Conservation (phyloP, 139 green algal species). For the Penium margaritaceum region DNA sequence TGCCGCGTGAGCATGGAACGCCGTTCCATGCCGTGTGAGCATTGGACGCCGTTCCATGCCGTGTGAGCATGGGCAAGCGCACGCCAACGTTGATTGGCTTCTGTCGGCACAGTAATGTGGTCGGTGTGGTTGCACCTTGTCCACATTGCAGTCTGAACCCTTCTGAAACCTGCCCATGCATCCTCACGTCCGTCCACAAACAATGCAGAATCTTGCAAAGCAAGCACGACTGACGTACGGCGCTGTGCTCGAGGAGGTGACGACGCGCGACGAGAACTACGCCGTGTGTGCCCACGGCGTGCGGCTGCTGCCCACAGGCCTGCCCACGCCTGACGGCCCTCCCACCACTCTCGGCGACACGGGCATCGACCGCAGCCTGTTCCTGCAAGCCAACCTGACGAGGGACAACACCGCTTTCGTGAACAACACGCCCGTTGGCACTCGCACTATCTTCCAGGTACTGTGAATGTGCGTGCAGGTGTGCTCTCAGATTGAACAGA, state of each 20-base stretch:
- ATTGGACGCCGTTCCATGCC: too few relatives aligned
- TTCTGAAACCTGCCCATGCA: neutral
- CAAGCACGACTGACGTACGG: constrained; percentile 53
- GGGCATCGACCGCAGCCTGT: constrained; percentile 66
- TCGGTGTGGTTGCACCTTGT: too few relatives aligned
- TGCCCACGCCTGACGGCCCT: constrained; percentile 61
- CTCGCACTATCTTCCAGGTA: constrained; percentile 59
- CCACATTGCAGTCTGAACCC: too few relatives aligned
- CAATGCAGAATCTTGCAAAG: constrained; percentile 23
- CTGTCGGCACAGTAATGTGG: too few relatives aligned
- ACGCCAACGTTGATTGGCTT: too few relatives aligned
- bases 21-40: too few relatives aligned
- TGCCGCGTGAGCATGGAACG: too few relatives aligned
- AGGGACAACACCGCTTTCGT: constrained; percentile 71
- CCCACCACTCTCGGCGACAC: constrained; percentile 73
- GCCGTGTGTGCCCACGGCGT: constrained; percentile 38
- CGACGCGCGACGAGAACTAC: constrained; percentile 64
- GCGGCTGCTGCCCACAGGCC: constrained; percentile 32
- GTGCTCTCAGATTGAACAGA: too few relatives aligned
- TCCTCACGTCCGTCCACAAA: constrained; percentile 40
- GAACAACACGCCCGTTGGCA: constrained; percentile 65
- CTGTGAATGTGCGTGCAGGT: too few relatives aligned
- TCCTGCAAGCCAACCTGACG: constrained; percentile 58
- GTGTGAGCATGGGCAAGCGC: too few relatives aligned
- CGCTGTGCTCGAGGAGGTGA: constrained; percentile 72